A percentile compares a stretch with the other conserved stretches of the same genome.
Evolutionary conservation across 2,329 filamentous ascomycete species (phyloP).

Genomic region (Periconia macrospinosa): DNA sequence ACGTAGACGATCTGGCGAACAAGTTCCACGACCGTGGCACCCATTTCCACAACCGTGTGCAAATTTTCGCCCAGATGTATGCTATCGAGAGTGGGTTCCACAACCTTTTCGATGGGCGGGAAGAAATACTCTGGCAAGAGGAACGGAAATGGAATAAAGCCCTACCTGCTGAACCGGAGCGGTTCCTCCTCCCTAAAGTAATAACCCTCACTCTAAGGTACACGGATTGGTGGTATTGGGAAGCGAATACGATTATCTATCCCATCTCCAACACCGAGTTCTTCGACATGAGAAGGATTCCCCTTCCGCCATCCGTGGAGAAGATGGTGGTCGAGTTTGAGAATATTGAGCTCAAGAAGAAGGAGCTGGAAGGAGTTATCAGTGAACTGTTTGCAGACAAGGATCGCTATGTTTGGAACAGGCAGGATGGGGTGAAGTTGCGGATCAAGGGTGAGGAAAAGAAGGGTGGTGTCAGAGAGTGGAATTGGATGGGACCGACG

Average conservation of each 20-base stretch:
- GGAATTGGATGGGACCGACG: conserved; percentile 16
- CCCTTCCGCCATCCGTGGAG: conserved; percentile 9
- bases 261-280: conserved; percentile 41
- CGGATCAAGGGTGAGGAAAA: background rate
- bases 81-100: background rate
- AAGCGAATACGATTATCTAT: conserved; percentile 79
- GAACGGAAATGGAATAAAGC: no score
- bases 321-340: conserved; percentile 20
- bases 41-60: background rate
- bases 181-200: conserved; percentile 34
- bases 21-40: background rate
- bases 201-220: conserved; percentile 54
- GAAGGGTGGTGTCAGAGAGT: conserved; percentile 7
- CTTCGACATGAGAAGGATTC: conserved; percentile 2
- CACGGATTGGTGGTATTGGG: conserved; percentile 70
- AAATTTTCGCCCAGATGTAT: conserved; percentile 8
- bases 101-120: conserved; percentile 11
- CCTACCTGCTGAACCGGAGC: background rate
- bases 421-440: conserved; percentile 10
- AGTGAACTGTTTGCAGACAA: conserved; percentile 1
- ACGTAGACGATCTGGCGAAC: background rate
- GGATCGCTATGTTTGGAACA: conserved; percentile 5
- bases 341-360: conserved; percentile 14
- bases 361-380: conserved; percentile 16
- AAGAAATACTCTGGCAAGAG: no score